Evolutionary conservation across 1,284 basidiomycete species (phyloP), one percentile per base, ranked within the genome.

Genomic region (Leccinum solheimii): DNA sequence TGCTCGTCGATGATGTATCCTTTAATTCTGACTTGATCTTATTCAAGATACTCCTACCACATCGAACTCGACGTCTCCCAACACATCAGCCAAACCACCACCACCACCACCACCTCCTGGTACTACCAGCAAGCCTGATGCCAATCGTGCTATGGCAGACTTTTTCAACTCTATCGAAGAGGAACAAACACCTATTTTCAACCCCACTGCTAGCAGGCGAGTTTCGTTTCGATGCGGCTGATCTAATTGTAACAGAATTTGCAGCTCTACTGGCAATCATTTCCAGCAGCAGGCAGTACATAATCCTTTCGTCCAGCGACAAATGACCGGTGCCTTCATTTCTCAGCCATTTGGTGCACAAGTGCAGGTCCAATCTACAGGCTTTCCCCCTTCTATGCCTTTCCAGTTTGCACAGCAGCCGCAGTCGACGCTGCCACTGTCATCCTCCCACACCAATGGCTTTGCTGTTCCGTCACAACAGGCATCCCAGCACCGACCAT

Each of bases 81-180:
- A 68, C 19, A 30, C 50, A 40, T 45, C 45, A 21, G 50, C 54
- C 16, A 70, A 72, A 34, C 67, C 69, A 52, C 67, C 69, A 52
- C 30, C 9, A 34, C 67, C 69, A 19, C 67, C 69, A 13, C 62
- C 70, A 8, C 55, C 71, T 38, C 60, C 75, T 30, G 61, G 69
- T 27, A 54, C 62, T 55, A 43, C 56, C 36, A 62, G 67, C 40
- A 68, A 72, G 27, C 68, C 71, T 30, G 65, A 66, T 26, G 62
- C 64, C n/a, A 68, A 71, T 65, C 71, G 82, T 61, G 80, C 81
- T 21, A 81, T 92, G 59, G 78, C 89, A 40, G 97, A 99, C 77
- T 97, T 99, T 80, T 98, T 99, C 78, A 81, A 85, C 55, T 87
- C 92, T 16, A 97, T 99, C 68, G 95, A 98, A 74, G 84, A 87